Evolutionary conservation across 1,284 basidiomycete species (phyloP).

Genomic region (Apiotrichum domesticum): DNA sequence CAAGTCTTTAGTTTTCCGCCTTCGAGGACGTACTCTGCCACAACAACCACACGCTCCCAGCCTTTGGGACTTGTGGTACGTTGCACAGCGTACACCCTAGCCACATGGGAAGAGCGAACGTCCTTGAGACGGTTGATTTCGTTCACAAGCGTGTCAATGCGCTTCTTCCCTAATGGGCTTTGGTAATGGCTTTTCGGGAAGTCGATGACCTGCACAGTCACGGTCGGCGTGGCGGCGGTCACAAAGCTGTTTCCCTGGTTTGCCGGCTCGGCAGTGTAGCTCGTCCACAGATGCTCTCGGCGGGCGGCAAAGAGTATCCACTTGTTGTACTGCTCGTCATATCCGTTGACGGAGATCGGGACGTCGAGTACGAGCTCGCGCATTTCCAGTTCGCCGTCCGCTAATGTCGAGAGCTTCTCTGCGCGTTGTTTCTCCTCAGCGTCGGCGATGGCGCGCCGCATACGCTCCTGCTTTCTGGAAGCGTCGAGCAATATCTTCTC

Average conservation of each 20-base stretch:
- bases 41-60: slow-evolving; percentile 39
- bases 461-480: slow-evolving; percentile 30
- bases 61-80: slow-evolving; percentile 39
- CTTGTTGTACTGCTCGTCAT: slow-evolving; percentile 29
- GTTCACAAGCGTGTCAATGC: slow-evolving; percentile 33
- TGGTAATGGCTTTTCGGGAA: slow-evolving; percentile 42
- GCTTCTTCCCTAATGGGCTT: slow-evolving; percentile 32
- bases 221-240: slow-evolving; percentile 47
- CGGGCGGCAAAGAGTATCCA: slow-evolving; percentile 42
- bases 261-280: slow-evolving; percentile 40
- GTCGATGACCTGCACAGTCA: slow-evolving; percentile 43
- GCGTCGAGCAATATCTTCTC: slow-evolving; percentile 39
- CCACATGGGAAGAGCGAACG: slow-evolving; percentile 30
- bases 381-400: slow-evolving; percentile 37
- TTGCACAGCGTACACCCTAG: slow-evolving; percentile 35
- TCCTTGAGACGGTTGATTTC: slow-evolving; percentile 33
- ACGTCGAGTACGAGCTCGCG: slow-evolving; percentile 32
- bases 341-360: slow-evolving; percentile 30
- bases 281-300: slow-evolving; percentile 40
- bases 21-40: slow-evolving; percentile 35
- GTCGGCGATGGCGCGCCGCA: slow-evolving; percentile 5
- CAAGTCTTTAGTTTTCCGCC: slow-evolving; percentile 36
- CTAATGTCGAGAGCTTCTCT: slow-evolving; percentile 27
- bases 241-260: slow-evolving; percentile 47
- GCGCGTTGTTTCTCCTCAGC: slow-evolving; percentile 20